Conservation (phyloP, 164 flowering plant species). For the Houttuynia cordata region DNA sequence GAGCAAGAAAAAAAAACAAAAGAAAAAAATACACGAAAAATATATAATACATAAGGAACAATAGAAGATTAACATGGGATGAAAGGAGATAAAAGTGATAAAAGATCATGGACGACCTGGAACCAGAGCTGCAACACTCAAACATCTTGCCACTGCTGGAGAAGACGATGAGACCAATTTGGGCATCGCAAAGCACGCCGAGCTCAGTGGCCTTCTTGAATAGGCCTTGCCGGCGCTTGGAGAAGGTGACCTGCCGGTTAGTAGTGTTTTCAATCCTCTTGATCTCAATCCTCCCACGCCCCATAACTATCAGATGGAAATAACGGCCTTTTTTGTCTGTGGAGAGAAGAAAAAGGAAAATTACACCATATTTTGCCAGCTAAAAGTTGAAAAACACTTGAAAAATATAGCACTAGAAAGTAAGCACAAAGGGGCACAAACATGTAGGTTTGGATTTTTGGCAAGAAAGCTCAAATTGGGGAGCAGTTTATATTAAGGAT, state of each 20-base stretch:
- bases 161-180: slow-evolving; percentile 38
- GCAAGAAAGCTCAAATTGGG: slow-evolving; percentile 16
- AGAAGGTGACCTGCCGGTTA: slow-evolving; percentile 38
- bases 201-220: slow-evolving; percentile 45
- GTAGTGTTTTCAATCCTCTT: slow-evolving; percentile 31
- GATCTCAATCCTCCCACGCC: slow-evolving; percentile 25
- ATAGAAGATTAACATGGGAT: neutral
- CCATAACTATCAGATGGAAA: slow-evolving; percentile 11
- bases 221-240: slow-evolving; percentile 34
- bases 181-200: slow-evolving; percentile 42
- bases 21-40: neutral
- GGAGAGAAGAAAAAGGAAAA: slow-evolving; percentile 9
- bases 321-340: slow-evolving; percentile 7
- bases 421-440: slow-evolving; percentile 6
- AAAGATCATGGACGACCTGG: slow-evolving; percentile 11
- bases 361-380: slow-evolving; percentile 5
- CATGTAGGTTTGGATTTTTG: slow-evolving; percentile 9
- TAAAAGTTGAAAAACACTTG: slow-evolving; percentile 4
- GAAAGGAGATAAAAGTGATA: neutral
- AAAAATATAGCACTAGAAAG: slow-evolving; percentile 6
- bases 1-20: neutral
- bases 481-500: slow-evolving; percentile 15
- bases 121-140: slow-evolving; percentile 14
- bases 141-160: slow-evolving; percentile 29
- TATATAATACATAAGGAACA: neutral